These are phyloP conservation scores for Eucalyptus brandiana DNA, from an alignment of 345 rosid species.

Conservation along the genomic window DNA sequence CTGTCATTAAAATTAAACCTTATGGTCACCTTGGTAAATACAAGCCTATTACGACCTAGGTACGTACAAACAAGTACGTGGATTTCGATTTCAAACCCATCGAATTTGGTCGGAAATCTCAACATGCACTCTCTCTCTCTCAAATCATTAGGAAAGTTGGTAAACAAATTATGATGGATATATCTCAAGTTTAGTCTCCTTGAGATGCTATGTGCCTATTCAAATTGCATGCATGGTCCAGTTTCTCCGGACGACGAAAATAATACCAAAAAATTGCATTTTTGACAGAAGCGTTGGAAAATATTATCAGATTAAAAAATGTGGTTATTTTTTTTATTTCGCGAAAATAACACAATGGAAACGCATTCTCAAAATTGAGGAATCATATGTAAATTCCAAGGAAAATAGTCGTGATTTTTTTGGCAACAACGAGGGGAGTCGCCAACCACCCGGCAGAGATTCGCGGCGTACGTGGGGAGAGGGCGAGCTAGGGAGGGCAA, in stretches of 20 bases:
- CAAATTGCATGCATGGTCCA: background rate
- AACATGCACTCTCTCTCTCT: background rate
- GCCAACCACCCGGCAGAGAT: background rate
- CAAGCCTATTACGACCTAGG: background rate
- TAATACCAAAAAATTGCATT: background rate
- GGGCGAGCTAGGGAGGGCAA: background rate
- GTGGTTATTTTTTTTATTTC: background rate
- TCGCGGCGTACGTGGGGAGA: background rate
- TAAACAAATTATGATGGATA: background rate
- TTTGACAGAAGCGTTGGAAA: background rate
- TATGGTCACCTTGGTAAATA: background rate
- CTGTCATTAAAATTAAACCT: too few species aligned
- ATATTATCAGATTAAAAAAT: background rate
- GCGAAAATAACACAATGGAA: background rate
- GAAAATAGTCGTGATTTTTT: background rate
- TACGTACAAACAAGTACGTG: background rate
- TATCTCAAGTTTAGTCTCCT: background rate
- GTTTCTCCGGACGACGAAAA: background rate
- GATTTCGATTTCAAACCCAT: background rate
- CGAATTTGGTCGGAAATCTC: background rate
- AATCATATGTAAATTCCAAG: background rate
- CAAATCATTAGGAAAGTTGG: background rate
- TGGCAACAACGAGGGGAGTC: background rate
- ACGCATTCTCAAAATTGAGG: background rate
- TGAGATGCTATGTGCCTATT: background rate